These are phyloP conservation scores for Gossypium gossypioides DNA, from an alignment of 441 rosid species.

Conservation along the genomic window DNA sequence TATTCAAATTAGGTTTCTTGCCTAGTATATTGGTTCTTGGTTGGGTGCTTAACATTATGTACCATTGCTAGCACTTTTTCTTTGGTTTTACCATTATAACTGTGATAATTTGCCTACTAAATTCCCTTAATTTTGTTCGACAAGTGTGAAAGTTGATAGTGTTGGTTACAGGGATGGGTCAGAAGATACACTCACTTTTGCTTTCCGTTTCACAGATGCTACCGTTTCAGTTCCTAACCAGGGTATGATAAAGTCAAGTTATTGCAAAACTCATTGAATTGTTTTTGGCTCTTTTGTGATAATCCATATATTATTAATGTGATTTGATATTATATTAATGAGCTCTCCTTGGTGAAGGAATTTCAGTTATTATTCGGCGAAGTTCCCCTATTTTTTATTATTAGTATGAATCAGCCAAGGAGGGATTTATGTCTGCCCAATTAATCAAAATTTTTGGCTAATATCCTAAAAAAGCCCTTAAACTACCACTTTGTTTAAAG, in stretches of 20 bases:
- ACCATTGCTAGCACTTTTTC: slow-evolving; percentile 1
- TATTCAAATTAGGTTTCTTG: neutral
- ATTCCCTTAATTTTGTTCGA: neutral
- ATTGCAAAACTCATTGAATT: slow-evolving; percentile 9
- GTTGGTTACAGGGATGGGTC: slow-evolving; percentile 62
- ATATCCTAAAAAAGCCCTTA: no score
- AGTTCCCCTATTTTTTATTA: neutral
- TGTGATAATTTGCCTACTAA: neutral
- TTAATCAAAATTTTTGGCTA: neutral
- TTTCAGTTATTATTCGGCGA: neutral
- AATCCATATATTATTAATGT: neutral
- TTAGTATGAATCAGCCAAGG: neutral
- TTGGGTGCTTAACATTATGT: neutral
- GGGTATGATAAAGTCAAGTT: slow-evolving; percentile 42
- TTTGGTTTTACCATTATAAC: neutral
- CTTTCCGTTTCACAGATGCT: slow-evolving; percentile 91
- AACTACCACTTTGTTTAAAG: no score
- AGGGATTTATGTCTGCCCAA: neutral
- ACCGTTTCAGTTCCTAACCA: slow-evolving; percentile 69
- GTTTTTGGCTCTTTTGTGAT: slow-evolving; percentile 12
- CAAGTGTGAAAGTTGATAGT: slow-evolving; percentile 20
- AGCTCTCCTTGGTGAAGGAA: neutral
- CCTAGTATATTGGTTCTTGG: neutral
- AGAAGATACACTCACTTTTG: slow-evolving; percentile 85
- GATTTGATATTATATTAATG: neutral